Percentiles rank a stretch among this genome's conserved stretches.
Evolutionary conservation across 2,329 filamentous ascomycete genomes (phyloP).

Genomic region (Lasiodiplodia hormozganensis): DNA sequence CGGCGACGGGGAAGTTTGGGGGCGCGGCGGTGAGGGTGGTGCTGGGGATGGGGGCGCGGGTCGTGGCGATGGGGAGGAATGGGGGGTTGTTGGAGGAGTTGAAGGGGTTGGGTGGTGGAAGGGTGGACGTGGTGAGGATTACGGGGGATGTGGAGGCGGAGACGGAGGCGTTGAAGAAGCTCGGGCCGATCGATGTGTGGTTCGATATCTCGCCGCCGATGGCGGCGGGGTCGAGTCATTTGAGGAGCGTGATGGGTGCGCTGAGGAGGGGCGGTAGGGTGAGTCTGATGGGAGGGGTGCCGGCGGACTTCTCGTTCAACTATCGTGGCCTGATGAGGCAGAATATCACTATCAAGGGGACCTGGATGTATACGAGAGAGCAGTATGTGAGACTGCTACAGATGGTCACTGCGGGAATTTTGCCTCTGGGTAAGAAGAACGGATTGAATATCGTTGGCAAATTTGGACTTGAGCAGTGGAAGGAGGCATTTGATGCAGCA

Average conservation of each 20-base stretch:
- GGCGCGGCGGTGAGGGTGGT: conserved; percentile 58
- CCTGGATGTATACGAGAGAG: conserved; percentile 54
- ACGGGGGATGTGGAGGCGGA: conserved; percentile 51
- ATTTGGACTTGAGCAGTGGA: conserved; percentile 44
- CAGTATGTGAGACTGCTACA: conserved; percentile 51
- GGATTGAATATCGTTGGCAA: conserved; percentile 40
- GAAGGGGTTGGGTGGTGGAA: conserved; percentile 34
- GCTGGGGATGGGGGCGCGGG: conserved; percentile 57
- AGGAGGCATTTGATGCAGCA: conserved; percentile 33
- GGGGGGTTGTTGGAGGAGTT: conserved; percentile 44
- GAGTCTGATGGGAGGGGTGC: conserved; percentile 40
- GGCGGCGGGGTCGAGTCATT: conserved; percentile 48
- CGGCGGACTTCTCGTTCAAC: conserved; percentile 40
- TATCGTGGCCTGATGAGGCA: conserved; percentile 40
- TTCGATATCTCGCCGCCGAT: conserved; percentile 56
- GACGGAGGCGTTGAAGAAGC: conserved; percentile 40
- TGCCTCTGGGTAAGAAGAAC: conserved; percentile 45
- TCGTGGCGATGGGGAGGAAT: conserved; percentile 61
- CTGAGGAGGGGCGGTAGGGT: conserved; percentile 47
- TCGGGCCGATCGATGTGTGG: conserved; percentile 50
- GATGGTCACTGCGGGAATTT: conserved; percentile 50
- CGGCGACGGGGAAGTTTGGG: conserved; percentile 60
- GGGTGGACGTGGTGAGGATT: conserved; percentile 51
- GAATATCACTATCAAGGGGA: conserved; percentile 49
- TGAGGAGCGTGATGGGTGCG: conserved; percentile 47